Evolutionary conservation across 2,329 filamentous ascomycete genomes (phyloP).

Genomic region (Pseudomassariella vexata): DNA sequence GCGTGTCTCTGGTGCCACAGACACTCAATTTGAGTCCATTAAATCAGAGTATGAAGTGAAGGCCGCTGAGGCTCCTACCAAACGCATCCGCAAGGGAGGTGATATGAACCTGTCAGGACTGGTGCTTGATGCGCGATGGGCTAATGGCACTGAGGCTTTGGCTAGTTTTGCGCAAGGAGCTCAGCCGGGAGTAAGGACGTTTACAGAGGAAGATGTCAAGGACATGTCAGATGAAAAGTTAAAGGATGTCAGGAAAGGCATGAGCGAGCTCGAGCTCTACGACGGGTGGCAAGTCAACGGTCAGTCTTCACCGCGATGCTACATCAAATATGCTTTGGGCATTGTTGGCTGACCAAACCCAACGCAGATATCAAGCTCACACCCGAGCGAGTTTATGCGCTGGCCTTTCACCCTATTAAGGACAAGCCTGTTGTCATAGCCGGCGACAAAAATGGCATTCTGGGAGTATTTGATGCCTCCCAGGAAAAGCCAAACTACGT

Average conservation of each 20-base stretch:
- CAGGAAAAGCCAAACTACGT: conserved; percentile 52
- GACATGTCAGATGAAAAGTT: conserved; percentile 73
- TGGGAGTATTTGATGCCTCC: conserved; percentile 87
- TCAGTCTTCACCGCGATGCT: conserved; percentile 38
- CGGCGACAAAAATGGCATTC: conserved; percentile 85
- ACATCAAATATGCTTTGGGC: no score
- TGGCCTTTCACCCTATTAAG: conserved; percentile 81
- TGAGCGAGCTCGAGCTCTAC: conserved; percentile 74
- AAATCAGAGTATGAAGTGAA: conserved; percentile 44
- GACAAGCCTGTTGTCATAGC: conserved; percentile 88
- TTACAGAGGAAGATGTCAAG: conserved; percentile 76
- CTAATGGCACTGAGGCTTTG: conserved; percentile 60
- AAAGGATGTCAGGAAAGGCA: conserved; percentile 65
- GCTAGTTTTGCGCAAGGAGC: conserved; percentile 59
- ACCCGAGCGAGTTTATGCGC: conserved; percentile 78
- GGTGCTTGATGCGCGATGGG: conserved; percentile 74
- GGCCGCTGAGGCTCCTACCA: conserved; percentile 33
- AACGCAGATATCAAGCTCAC: conserved; percentile 78
- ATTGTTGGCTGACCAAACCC: conserved; percentile 4
- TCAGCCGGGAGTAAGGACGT: conserved; percentile 77
- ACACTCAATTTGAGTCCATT: conserved; percentile 34
- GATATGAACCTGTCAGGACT: conserved; percentile 71
- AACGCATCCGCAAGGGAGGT: conserved; percentile 47
- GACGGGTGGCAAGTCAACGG: conserved; percentile 77
- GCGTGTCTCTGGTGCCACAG: conserved; percentile 49